phyloP scores from a whole-genome alignment of 2,329 filamentous ascomycete species.

The Colletotrichum somersetense region DNA sequence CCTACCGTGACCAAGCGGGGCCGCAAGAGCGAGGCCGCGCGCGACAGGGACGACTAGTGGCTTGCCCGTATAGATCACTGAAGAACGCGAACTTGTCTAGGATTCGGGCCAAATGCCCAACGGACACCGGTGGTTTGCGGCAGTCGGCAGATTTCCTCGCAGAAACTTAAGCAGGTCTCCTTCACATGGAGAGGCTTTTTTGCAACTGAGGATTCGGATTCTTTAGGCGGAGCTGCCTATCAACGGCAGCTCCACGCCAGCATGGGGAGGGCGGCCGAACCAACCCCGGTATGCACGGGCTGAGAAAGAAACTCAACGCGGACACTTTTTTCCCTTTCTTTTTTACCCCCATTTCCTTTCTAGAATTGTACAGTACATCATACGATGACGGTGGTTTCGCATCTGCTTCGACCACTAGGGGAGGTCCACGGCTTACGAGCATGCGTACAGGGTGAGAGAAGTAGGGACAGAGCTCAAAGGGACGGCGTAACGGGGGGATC shows the following conservation, averaged over 20 bases:
- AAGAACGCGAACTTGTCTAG: too few relatives aligned
- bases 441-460: constrained; percentile 5
- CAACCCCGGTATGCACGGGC: neutral
- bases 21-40: constrained; percentile 49
- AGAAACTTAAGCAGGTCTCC: neutral
- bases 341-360: neutral
- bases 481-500: constrained; percentile 14
- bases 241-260: neutral
- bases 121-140: neutral
- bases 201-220: neutral
- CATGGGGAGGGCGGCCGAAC: neutral
- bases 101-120: too few relatives aligned
- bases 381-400: constrained; percentile 7
- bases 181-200: neutral
- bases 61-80: neutral
- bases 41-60: constrained; percentile 32
- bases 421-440: constrained; percentile 1
- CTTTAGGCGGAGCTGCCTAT: neutral
- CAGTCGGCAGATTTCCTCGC: neutral
- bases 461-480: constrained; percentile 1
- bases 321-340: neutral
- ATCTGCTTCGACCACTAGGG: constrained; percentile 1
- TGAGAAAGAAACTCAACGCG: neutral
- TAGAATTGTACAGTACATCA: constrained; percentile 35
- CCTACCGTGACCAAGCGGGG: constrained; percentile 48